These are phyloP conservation scores for Neofusicoccum laricinum DNA, from an alignment of 2,329 filamentous ascomycete species.

Conservation along the genomic window DNA sequence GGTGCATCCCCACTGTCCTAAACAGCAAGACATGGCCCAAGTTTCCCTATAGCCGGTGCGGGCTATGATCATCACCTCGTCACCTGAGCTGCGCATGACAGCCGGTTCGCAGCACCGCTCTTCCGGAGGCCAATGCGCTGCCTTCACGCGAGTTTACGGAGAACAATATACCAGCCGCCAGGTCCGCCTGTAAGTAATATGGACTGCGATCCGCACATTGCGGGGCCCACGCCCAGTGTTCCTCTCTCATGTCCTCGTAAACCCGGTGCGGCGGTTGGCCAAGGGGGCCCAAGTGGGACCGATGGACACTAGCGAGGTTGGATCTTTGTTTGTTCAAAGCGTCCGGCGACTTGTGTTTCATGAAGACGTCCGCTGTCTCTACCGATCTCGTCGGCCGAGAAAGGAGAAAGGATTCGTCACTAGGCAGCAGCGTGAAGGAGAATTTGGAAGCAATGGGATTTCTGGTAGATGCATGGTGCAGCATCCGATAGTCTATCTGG, in stretches of 20 bases:
- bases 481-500: too few relatives aligned
- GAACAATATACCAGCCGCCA: not conserved
- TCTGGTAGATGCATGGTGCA: not conserved
- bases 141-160: not conserved
- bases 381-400: not conserved
- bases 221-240: not conserved
- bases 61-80: not conserved
- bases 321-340: not conserved
- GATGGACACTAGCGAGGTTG: not conserved
- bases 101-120: not conserved
- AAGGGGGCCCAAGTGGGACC: not conserved
- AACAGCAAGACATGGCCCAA: not conserved
- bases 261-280: not conserved
- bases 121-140: not conserved
- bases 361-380: not conserved
- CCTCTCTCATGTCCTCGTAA: not conserved
- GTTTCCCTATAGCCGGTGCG: not conserved
- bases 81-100: slow-evolving; percentile 8
- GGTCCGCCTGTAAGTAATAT: not conserved
- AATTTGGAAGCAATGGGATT: not conserved
- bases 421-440: not conserved
- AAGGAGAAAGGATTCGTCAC: not conserved
- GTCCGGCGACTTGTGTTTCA: not conserved
- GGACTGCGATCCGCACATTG: not conserved
- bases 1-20: not conserved